phyloP scores from a whole-genome alignment of 768 basidiomycete genomes.

The Rhizopogon vesiculosus region DNA sequence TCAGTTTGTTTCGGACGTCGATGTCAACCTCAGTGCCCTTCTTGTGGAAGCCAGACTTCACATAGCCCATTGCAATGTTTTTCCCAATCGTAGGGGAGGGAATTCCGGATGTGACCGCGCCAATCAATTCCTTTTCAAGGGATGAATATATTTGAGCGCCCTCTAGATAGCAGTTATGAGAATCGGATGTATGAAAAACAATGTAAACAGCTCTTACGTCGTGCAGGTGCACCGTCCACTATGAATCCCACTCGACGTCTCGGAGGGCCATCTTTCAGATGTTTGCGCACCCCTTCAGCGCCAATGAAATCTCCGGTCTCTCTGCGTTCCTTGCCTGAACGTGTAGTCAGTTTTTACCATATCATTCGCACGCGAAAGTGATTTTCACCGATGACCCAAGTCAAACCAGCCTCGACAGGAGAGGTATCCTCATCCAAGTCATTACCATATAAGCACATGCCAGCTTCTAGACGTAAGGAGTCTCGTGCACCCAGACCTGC shows the following conservation, averaged over 20 bases:
- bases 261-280: constrained; percentile 76
- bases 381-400: constrained; percentile 85
- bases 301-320: constrained; percentile 75
- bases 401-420: constrained; percentile 87
- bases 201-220: constrained; percentile 45
- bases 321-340: constrained; percentile 75
- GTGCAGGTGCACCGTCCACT: constrained; percentile 81
- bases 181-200: not conserved
- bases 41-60: constrained; percentile 78
- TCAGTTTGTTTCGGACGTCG: constrained; percentile 77
- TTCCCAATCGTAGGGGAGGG: constrained; percentile 86
- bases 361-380: not conserved
- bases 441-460: constrained; percentile 94
- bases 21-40: constrained; percentile 84
- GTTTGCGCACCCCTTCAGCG: constrained; percentile 62
- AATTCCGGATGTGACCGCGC: constrained; percentile 90
- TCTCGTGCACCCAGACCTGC: constrained; percentile 92
- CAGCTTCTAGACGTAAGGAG: constrained; percentile 91
- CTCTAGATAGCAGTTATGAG: constrained; percentile 38
- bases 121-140: constrained; percentile 51
- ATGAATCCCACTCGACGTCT: constrained; percentile 78
- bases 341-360: not conserved
- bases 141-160: constrained; percentile 71
- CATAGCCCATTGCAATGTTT: constrained; percentile 97
- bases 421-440: constrained; percentile 85